phyloP scores from a whole-genome alignment of 805 yeast species.

The Ogataea neopini region DNA sequence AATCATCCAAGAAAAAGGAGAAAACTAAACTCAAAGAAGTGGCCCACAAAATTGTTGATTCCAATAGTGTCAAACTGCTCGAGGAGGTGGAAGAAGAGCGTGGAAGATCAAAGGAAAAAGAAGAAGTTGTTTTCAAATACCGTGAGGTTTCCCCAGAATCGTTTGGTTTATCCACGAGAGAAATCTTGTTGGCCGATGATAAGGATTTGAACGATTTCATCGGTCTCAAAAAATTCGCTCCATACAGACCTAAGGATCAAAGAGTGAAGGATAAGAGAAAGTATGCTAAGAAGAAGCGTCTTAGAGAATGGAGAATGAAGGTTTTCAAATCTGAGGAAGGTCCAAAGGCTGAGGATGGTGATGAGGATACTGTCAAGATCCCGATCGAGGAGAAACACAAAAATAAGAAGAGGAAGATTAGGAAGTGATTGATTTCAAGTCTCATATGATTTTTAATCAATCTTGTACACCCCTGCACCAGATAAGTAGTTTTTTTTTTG shows the following conservation, averaged over 20 bases:
- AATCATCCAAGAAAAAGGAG: slow-evolving; percentile 59
- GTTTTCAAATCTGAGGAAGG: slow-evolving; percentile 69
- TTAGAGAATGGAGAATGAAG: slow-evolving; percentile 87
- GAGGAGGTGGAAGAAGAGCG: slow-evolving; percentile 71
- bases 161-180: slow-evolving; percentile 82
- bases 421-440: too few relatives aligned
- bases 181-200: slow-evolving; percentile 89
- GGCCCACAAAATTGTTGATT: slow-evolving; percentile 79
- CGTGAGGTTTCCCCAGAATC: slow-evolving; percentile 95
- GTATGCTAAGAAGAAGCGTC: slow-evolving; percentile 75
- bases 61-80: slow-evolving; percentile 61
- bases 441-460: neutral
- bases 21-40: slow-evolving; percentile 60
- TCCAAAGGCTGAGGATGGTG: slow-evolving; percentile 36
- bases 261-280: slow-evolving; percentile 78
- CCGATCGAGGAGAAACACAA: slow-evolving; percentile 31
- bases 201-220: slow-evolving; percentile 78
- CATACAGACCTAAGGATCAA: slow-evolving; percentile 78
- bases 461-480: neutral
- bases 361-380: slow-evolving; percentile 35
- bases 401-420: slow-evolving; percentile 20
- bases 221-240: slow-evolving; percentile 90
- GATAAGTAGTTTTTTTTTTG: neutral
- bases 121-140: slow-evolving; percentile 68
- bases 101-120: slow-evolving; percentile 54